Evolutionary conservation across 768 basidiomycete species (phyloP).

Genomic region (Mycena leptocephala): DNA sequence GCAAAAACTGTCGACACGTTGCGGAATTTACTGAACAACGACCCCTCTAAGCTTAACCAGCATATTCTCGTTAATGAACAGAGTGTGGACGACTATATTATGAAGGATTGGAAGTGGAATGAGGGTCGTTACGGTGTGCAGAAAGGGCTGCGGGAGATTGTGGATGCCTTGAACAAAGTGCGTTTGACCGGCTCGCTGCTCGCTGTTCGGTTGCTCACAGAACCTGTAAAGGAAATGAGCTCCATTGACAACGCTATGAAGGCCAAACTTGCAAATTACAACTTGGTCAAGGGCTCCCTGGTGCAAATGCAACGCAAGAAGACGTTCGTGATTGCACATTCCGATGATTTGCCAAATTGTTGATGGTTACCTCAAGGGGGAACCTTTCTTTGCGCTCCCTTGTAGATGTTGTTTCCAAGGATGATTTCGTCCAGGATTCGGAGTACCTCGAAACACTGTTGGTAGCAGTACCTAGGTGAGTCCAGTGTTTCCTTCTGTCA

Average conservation of each 20-base stretch:
- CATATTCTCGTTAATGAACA: slow-evolving; percentile 88
- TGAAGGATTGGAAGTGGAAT: slow-evolving; percentile 95
- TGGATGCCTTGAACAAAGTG: slow-evolving; percentile 91
- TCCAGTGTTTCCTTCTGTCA: slow-evolving; percentile 20
- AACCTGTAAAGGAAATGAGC: slow-evolving; percentile 82
- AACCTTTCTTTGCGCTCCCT: slow-evolving; percentile 95
- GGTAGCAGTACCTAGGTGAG: slow-evolving; percentile 95
- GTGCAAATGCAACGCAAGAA: slow-evolving; percentile 96
- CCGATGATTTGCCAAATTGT: slow-evolving; percentile 12
- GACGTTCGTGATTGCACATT: slow-evolving; percentile 65
- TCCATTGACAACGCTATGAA: slow-evolving; percentile 97
- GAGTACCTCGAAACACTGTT: slow-evolving; percentile 95
- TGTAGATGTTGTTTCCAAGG: slow-evolving; percentile 86
- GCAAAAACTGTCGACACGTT: slow-evolving; percentile 96
- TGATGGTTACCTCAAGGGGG: slow-evolving; percentile 68
- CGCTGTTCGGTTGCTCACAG: slow-evolving; percentile 14
- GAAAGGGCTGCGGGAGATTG: slow-evolving; percentile 85
- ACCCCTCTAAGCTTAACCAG: slow-evolving; percentile 81
- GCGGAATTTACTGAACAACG: slow-evolving; percentile 91
- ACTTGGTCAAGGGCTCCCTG: slow-evolving; percentile 93
- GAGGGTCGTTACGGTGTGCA: slow-evolving; percentile 91
- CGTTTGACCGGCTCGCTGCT: slow-evolving; percentile 34
- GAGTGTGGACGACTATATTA: slow-evolving; percentile 83
- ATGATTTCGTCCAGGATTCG: slow-evolving; percentile 89
- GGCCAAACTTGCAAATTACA: slow-evolving; percentile 92